Base-by-base conservation (phyloP, 495 filamentous ascomycete genomes). In the Aspergillus biplanus region DNA sequence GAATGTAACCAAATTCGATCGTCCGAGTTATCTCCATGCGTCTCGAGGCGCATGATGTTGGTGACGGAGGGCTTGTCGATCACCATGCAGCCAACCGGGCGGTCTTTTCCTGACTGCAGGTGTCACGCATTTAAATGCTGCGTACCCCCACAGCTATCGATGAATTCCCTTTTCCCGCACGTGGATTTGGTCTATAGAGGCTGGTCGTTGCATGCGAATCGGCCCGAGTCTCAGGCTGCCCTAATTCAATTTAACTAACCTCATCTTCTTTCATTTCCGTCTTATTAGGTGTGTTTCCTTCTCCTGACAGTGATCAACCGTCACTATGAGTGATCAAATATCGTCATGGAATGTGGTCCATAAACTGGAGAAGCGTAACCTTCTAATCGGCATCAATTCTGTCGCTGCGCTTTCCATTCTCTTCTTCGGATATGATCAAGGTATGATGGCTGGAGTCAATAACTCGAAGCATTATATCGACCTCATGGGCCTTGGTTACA, bases 391-490 rank as follows among this genome's bases (percentile, higher is more conserved):
- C 31, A 82, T 90, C 73, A 90, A 90, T 68, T 85, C 80, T 53
- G 77, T 89, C 27, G 87, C 87, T 5, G 87, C 78, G 2, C 69
- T 90, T 0, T 83, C 81, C 2, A 87, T 86, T 59, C 80, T 85
- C 62, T 87, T 86, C 75, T 85, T 86, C 50, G 85, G 84, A 56
- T 89, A 89, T 71, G 86, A 89, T 62, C 86, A 89, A 69, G 89
- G 89, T 60, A 85, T 92, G 82, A 92, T 91, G 87, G 84, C 86
- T 18, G 89, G 90, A 52, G 90, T 92, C 7, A 91, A 91, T 70
- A 86, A 83, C 52, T 78, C 85, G 34, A 79, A 83, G 39, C 73
- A 90, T 64, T 91, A 91, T 68, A 84, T 87, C 63, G 77, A 86
- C 9, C 75, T 84, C 12, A 90, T 91, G 88, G 79, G 80, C 37